Conservation (phyloP, 2,329 filamentous ascomycete genomes). For the Aureobasidium sp. region DNA sequence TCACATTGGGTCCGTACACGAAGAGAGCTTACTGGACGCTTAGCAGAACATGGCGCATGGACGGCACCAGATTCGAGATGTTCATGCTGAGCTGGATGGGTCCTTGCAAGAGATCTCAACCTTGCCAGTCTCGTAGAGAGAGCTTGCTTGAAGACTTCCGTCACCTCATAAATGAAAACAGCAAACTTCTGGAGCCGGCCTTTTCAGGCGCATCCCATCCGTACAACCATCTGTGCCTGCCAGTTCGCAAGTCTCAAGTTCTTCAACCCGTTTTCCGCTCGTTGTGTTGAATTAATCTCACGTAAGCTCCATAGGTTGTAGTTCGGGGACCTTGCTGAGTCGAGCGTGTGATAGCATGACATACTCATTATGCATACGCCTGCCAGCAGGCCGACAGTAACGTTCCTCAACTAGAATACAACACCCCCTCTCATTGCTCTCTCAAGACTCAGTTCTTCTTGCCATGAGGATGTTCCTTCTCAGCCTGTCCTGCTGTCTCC, state of each 20-base stretch:
- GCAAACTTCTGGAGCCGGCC: not conserved
- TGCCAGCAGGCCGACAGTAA: not conserved
- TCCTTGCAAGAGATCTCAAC: not conserved
- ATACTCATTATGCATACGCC: not conserved
- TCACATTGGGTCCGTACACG: not conserved
- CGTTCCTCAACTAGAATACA: not conserved
- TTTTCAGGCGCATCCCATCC: not conserved
- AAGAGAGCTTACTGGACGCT: not conserved
- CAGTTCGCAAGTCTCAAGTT: too few species aligned
- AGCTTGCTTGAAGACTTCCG: not conserved
- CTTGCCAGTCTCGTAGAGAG: not conserved
- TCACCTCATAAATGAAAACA: not conserved
- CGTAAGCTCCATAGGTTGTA: too few species aligned
- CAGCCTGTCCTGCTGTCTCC: conserved; percentile 31
- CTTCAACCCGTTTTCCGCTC: too few species aligned
- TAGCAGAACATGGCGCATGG: not conserved
- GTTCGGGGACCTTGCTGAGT: not conserved
- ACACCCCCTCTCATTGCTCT: not conserved
- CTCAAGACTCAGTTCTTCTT: conserved; percentile 11
- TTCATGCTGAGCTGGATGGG: too few species aligned
- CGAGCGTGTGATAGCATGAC: not conserved
- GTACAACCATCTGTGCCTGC: not conserved
- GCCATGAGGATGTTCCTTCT: conserved; percentile 27
- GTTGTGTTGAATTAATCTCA: too few species aligned
- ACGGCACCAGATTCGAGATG: not conserved